A percentile compares a stretch with the other conserved stretches of the same genome.
phyloP scores from a whole-genome alignment of 1,139 yeast species.

The Lodderomyces metapsilosis region DNA sequence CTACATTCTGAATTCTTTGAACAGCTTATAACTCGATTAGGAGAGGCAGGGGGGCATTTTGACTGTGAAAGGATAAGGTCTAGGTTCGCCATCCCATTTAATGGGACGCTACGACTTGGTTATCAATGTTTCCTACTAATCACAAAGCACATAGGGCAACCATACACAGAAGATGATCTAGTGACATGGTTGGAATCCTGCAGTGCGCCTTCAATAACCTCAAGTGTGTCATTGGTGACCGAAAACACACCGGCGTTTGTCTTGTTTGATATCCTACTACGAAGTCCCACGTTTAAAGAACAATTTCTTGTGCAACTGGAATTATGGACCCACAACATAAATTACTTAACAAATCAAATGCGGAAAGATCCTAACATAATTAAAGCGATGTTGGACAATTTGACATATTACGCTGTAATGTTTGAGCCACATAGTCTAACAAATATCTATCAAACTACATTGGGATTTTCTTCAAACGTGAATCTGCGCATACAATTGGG shows the following conservation, averaged over 20 bases:
- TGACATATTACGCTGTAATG: slow-evolving; percentile 27
- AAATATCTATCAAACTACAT: slow-evolving; percentile 17
- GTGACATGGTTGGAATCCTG: slow-evolving; percentile 31
- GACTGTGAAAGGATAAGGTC: background rate
- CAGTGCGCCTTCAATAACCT: slow-evolving; percentile 23
- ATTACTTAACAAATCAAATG: slow-evolving; percentile 19
- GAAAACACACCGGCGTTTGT: slow-evolving; percentile 38
- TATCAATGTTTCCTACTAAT: slow-evolving; percentile 11
- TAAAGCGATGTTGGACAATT: slow-evolving; percentile 23
- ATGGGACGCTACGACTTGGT: slow-evolving; percentile 8
- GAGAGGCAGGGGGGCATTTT: background rate
- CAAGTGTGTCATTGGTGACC: slow-evolving; percentile 28
- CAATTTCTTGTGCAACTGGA: slow-evolving; percentile 38
- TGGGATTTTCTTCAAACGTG: slow-evolving; percentile 13
- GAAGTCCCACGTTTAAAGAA: slow-evolving; percentile 33
- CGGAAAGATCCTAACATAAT: slow-evolving; percentile 19
- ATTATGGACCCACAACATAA: slow-evolving; percentile 29
- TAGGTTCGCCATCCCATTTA: slow-evolving; percentile 1
- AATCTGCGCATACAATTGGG: slow-evolving; percentile 16
- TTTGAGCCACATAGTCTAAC: slow-evolving; percentile 23
- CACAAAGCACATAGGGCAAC: slow-evolving; percentile 4
- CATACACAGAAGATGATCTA: slow-evolving; percentile 16
- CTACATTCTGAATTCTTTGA: slow-evolving; percentile 6
- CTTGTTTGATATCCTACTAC: slow-evolving; percentile 30
- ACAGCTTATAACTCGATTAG: background rate